phyloP scores from a whole-genome alignment of 371 early-diverging fungal species.

The Ecytonucleospora hepatopenaei region DNA sequence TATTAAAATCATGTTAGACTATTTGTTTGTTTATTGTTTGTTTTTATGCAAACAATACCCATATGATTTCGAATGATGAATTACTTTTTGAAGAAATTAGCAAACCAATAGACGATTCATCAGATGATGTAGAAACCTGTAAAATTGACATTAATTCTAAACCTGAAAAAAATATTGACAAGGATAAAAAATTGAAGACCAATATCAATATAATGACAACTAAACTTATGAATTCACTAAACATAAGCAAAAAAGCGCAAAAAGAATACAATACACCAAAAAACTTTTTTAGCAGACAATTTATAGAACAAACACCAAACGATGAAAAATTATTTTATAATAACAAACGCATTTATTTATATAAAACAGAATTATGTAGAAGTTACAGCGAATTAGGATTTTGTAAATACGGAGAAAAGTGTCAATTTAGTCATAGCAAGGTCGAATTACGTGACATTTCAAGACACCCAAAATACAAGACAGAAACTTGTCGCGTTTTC shows the following conservation, averaged over 20 bases:
- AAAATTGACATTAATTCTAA: too few relatives aligned
- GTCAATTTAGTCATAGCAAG: conserved; percentile 79
- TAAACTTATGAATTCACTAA: too few relatives aligned
- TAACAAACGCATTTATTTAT: conserved; percentile 63
- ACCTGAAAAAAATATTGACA: too few relatives aligned
- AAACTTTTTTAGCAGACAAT: conserved; percentile 12
- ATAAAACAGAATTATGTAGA: conserved; percentile 87
- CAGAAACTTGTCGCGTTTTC: conserved; percentile 67
- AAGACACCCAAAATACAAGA: conserved; percentile 81
- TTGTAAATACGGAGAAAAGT: conserved; percentile 79
- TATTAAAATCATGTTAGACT: too few relatives aligned
- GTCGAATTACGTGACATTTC: conserved; percentile 67
- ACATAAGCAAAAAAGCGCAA: neutral
- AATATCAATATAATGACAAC: too few relatives aligned
- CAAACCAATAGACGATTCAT: too few relatives aligned
- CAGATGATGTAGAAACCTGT: too few relatives aligned
- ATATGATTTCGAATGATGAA: too few relatives aligned
- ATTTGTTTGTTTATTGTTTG: too few relatives aligned
- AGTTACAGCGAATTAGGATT: conserved; percentile 69
- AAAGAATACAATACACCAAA: conserved; percentile 6
- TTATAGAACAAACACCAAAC: neutral
- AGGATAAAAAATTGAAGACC: too few relatives aligned
- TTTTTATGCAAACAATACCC: too few relatives aligned
- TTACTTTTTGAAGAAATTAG: too few relatives aligned
- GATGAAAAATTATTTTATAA: conserved; percentile 19